These are phyloP conservation scores for Eutrema japonicum DNA, from an alignment of 345 rosid species.

Conservation along the genomic window DNA sequence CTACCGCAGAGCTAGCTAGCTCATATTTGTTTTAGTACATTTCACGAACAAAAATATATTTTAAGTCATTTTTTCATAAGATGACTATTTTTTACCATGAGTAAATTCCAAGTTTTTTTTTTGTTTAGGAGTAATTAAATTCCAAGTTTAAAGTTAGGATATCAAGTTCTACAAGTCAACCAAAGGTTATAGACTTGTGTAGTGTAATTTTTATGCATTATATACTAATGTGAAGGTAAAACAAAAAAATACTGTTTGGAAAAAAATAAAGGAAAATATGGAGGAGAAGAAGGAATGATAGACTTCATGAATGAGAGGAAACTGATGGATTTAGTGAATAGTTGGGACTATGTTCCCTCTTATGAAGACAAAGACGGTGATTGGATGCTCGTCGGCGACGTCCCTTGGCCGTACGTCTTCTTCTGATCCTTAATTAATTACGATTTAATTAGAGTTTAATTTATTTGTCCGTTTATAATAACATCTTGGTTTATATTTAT, in stretches of 20 bases:
- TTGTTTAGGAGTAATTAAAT: not conserved
- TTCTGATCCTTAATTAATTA: not conserved
- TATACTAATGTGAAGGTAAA: not conserved
- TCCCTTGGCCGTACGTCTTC: slow-evolving; percentile 84
- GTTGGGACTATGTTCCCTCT: slow-evolving; percentile 81
- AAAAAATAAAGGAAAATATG: slow-evolving; percentile 56
- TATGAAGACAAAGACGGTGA: slow-evolving; percentile 97
- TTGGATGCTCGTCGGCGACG: slow-evolving; percentile 98
- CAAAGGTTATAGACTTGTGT: slow-evolving; percentile 1
- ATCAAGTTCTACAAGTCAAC: not conserved
- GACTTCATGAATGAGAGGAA: slow-evolving; percentile 77
- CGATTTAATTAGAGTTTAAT: not conserved
- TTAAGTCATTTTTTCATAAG: not conserved
- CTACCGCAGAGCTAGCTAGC: not conserved
- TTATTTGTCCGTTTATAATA: not conserved
- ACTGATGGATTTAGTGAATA: slow-evolving; percentile 66
- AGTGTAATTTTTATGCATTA: not conserved
- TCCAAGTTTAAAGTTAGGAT: not conserved
- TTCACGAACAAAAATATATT: not conserved
- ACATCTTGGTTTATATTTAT: not conserved
- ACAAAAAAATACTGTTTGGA: not conserved
- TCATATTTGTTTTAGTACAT: not conserved
- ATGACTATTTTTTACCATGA: too few relatives aligned
- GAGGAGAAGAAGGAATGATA: slow-evolving; percentile 83
- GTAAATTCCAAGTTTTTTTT: not conserved